A percentile compares a stretch with the other conserved stretches of the same genome.
phyloP scores from a whole-genome alignment of 192 early-diverging fungal genomes.

The Coemansia sp. region DNA sequence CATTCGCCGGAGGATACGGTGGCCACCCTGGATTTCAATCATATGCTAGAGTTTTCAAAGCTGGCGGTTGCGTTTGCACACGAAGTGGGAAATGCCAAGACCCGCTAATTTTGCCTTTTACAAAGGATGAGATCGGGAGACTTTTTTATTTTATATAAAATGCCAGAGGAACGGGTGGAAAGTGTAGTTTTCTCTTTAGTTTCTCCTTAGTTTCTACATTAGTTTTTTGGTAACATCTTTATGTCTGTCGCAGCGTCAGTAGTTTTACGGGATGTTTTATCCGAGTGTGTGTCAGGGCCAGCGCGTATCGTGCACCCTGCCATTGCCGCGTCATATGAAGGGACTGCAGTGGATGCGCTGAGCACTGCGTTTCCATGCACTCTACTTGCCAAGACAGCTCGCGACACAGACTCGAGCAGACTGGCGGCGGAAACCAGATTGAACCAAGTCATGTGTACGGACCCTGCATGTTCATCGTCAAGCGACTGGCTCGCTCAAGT shows the following conservation, averaged over 20 bases:
- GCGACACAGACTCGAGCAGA: neutral
- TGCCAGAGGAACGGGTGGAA: neutral
- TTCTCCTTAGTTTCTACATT: neutral
- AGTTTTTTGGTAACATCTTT: neutral
- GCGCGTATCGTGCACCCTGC: neutral
- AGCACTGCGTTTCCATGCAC: neutral
- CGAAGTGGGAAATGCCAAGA: constrained; percentile 60
- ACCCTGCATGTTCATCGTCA: neutral
- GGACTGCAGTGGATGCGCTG: neutral
- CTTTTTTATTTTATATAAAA: neutral
- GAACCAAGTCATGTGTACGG: neutral
- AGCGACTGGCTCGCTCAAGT: constrained; percentile 22
- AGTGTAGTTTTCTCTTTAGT: neutral
- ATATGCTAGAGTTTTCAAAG: constrained; percentile 88
- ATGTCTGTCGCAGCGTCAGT: neutral
- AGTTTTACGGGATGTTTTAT: neutral
- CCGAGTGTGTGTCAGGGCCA: neutral
- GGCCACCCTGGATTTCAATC: constrained; percentile 75
- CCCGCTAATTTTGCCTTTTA: no score
- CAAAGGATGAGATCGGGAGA: no score
- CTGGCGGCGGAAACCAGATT: neutral
- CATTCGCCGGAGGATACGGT: constrained; percentile 81
- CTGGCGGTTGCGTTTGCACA: constrained; percentile 81
- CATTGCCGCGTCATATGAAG: no score
- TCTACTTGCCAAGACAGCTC: no score